Evolutionary conservation across 2,329 filamentous ascomycete genomes (phyloP).

Genomic region (Saccharata proteae): DNA sequence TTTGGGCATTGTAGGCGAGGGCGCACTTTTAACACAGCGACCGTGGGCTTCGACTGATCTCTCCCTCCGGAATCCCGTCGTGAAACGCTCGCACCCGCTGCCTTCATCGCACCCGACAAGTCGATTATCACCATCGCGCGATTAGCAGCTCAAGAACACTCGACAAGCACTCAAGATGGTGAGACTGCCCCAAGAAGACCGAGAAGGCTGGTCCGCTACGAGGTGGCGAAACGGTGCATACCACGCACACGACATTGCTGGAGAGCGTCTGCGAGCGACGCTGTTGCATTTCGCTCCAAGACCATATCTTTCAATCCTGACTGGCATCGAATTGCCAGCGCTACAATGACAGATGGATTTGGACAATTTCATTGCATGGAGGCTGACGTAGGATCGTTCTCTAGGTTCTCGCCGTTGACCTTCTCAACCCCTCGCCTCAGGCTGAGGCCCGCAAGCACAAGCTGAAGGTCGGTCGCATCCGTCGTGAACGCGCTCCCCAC

Average conservation of each 20-base stretch:
- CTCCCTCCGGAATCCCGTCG: conserved; percentile 11
- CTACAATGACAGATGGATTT: conserved; percentile 8
- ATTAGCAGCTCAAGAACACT: conserved; percentile 18
- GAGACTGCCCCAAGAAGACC: conserved; percentile 14
- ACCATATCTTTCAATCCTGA: conserved; percentile 13
- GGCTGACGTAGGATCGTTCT: conserved; percentile 13
- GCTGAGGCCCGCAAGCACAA: conserved; percentile 99
- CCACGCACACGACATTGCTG: conserved; percentile 20
- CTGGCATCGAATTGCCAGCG: neutral
- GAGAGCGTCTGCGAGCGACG: conserved; percentile 6
- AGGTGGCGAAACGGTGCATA: conserved; percentile 11
- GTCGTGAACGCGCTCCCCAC: neutral
- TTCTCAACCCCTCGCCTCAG: conserved; percentile 96
- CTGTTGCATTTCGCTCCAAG: conserved; percentile 18
- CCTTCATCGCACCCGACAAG: conserved; percentile 18
- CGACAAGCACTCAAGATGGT: conserved; percentile 28
- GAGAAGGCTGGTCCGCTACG: conserved; percentile 6
- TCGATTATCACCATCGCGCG: no score
- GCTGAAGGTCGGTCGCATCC: conserved; percentile 68
- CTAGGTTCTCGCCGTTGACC: conserved; percentile 99
- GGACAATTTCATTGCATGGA: conserved; percentile 8
- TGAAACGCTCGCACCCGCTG: conserved; percentile 22
- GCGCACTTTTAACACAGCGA: no score
- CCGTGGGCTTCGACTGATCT: no score
- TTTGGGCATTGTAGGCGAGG: no score